Base-by-base conservation (phyloP, 805 yeast species). In the Wickerhamiella vanderwaltii region DNA sequence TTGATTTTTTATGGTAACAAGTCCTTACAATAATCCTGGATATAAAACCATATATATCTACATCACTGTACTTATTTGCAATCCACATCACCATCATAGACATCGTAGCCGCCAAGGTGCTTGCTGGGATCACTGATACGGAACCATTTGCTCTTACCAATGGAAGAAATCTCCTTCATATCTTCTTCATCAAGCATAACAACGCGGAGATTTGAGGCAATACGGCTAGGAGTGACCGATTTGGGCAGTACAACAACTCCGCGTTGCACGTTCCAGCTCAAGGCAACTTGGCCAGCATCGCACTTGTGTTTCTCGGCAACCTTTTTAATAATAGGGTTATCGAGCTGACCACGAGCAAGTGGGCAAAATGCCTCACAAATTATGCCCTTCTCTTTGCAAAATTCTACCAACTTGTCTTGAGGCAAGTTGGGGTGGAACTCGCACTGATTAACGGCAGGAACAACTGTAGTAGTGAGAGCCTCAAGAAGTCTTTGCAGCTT, bases 371-470 rank as follows among this genome's bases (percentile, higher is more conserved):
- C 91, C 54, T 79, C 79, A 39, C 77, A 58, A 22, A 64, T 56
- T 48, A 78, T 75, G 43, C 67, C 72, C 43, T 79, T 62, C 18
- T 60, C 56, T 40, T 65, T 60, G 58, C 75, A 68, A 61, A 57
- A 76, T 23, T 71, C 69, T 33, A 70, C 57, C 47, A 82, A 64
- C 46, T 76, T 75, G 9, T 58, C 63, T 57, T 80, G 87, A 28
- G 83, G 83, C 42, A 77, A 66, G 48, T 68, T 67, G 38, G 86
- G 86, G 59, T 82, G 91, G 43, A 74, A 60, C 62, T 83, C 93
- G 44, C 79, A 67, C 64, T 83, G 93, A 61, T 77, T 74, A 17
- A 67, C 73, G 12, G 72, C 84, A 9, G 94, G 94, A 13, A 65
- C 68, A 34, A 72, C 59, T 22, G 60, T 71, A 41, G 71, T 71